phyloP scores from a whole-genome alignment of 306 rosid species.

The Ammopiptanthus mongolicus region DNA sequence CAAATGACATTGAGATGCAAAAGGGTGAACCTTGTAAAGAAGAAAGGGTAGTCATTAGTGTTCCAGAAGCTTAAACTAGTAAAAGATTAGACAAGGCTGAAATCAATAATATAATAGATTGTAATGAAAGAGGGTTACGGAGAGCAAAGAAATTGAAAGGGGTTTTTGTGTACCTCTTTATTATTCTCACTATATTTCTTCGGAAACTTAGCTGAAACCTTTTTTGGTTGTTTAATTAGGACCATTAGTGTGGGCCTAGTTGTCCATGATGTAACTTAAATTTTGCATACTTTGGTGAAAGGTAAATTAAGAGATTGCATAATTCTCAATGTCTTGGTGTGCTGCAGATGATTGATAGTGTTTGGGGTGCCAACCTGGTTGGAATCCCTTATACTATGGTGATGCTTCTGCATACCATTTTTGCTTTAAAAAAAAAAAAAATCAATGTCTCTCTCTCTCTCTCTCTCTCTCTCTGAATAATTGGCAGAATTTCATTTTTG shows the following conservation, averaged over 20 bases:
- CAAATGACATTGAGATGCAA: constrained; percentile 41
- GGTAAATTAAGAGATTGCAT: constrained; percentile 2
- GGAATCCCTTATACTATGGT: no score
- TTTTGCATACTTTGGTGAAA: constrained; percentile 29
- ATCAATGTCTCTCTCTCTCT: neutral
- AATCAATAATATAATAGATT: constrained; percentile 10
- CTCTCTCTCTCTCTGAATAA: neutral
- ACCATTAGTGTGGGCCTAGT: constrained; percentile 22
- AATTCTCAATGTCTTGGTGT: neutral
- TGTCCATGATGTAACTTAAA: constrained; percentile 29
- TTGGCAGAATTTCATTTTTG: neutral
- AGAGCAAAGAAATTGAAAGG: constrained; percentile 22
- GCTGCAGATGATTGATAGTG: no score
- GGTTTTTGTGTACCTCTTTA: constrained; percentile 17
- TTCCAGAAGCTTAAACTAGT: constrained; percentile 27
- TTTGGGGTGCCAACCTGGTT: no score
- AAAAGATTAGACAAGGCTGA: neutral
- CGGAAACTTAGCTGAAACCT: neutral
- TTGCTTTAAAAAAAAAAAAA: no score
- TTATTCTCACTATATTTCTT: constrained; percentile 17
- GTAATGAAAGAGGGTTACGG: constrained; percentile 17
- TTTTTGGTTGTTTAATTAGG: constrained; percentile 17
- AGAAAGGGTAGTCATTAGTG: constrained; percentile 14
- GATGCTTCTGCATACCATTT: no score
- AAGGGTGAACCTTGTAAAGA: constrained; percentile 29